These are phyloP conservation scores for Fonsecaea erecta DNA, from an alignment of 2,329 filamentous ascomycete genomes.

Conservation along the genomic window DNA sequence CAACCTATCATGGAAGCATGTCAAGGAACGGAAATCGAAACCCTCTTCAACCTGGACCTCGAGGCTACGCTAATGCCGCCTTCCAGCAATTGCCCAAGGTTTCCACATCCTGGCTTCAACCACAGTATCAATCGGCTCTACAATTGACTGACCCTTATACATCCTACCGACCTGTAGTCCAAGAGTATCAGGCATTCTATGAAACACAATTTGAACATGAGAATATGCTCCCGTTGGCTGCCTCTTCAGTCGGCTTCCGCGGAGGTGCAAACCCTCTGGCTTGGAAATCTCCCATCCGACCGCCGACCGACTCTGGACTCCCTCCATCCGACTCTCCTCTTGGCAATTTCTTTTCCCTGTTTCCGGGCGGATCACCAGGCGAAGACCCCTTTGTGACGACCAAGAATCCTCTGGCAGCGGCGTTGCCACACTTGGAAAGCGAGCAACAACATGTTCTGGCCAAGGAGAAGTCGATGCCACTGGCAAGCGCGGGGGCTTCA, in stretches of 20 bases:
- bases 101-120: slow-evolving; percentile 33
- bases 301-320: slow-evolving; percentile 3
- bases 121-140: slow-evolving; percentile 30
- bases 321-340: slow-evolving; percentile 28
- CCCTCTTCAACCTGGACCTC: slow-evolving; percentile 22
- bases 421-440: slow-evolving; percentile 29
- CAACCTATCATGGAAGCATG: slow-evolving; percentile 17
- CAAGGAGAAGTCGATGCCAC: slow-evolving; percentile 6
- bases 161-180: slow-evolving; percentile 22
- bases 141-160: slow-evolving; percentile 25
- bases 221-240: slow-evolving; percentile 21
- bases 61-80: slow-evolving; percentile 11
- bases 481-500: not conserved
- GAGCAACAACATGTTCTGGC: slow-evolving; percentile 2
- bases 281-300: slow-evolving; percentile 28
- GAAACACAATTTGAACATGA: slow-evolving; percentile 30
- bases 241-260: slow-evolving; percentile 7
- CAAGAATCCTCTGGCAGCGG: slow-evolving; percentile 32
- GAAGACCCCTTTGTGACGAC: slow-evolving; percentile 33
- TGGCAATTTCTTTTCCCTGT: slow-evolving; percentile 28
- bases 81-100: slow-evolving; percentile 23
- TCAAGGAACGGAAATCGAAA: slow-evolving; percentile 16
- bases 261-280: slow-evolving; percentile 25
- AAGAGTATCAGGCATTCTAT: slow-evolving; percentile 21
- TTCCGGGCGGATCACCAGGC: slow-evolving; percentile 14